Evolutionary conservation across 2,329 filamentous ascomycete species (phyloP).

Genomic region (Eutypella sp.): DNA sequence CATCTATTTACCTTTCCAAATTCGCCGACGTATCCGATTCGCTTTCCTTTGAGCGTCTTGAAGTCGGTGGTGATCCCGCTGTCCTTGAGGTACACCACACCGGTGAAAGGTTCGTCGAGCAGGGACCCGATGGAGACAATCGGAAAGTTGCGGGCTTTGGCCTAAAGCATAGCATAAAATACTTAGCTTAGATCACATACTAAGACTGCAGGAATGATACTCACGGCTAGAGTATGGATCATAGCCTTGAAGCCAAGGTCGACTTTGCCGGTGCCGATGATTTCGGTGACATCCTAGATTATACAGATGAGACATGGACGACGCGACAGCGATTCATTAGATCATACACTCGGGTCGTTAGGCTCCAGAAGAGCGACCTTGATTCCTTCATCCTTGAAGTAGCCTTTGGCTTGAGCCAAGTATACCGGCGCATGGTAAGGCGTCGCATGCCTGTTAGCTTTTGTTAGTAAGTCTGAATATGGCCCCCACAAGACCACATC

Average conservation of each 20-base stretch:
- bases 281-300: conserved; percentile 68
- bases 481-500: conserved; percentile 2
- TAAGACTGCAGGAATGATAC: conserved; percentile 12
- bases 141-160: conserved; percentile 70
- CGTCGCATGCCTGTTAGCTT: conserved; percentile 63
- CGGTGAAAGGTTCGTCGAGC: conserved; percentile 75
- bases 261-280: conserved; percentile 71
- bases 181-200: not conserved
- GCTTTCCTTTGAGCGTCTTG: conserved; percentile 68
- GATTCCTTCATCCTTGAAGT: conserved; percentile 70
- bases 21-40: conserved; percentile 74
- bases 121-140: conserved; percentile 69
- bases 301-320: conserved; percentile 8
- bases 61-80: conserved; percentile 73
- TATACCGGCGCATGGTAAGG: conserved; percentile 77
- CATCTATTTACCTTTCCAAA: conserved; percentile 61
- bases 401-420: conserved; percentile 70
- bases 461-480: conserved; percentile 8
- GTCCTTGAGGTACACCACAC: conserved; percentile 70
- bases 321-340: not conserved
- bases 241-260: conserved; percentile 80
- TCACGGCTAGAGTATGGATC: conserved; percentile 72
- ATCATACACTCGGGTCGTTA: conserved; percentile 65
- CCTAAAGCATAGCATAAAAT: conserved; percentile 37
- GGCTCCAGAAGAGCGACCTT: conserved; percentile 74